phyloP scores from a whole-genome alignment of 2,329 filamentous ascomycete species.

The Fusarium sp. region DNA sequence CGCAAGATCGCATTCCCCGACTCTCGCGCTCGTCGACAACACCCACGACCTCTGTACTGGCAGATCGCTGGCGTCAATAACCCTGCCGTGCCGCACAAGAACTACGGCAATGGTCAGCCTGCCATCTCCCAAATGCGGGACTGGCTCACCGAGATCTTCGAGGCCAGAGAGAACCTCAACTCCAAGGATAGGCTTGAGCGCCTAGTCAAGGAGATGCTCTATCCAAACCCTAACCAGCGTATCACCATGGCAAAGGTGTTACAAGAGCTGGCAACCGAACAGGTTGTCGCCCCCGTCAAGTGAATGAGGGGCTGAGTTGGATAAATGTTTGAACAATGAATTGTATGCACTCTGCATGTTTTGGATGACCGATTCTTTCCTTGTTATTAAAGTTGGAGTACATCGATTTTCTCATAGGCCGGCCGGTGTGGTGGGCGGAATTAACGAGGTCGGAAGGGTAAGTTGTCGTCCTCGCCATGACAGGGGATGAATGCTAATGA shows the following conservation, averaged over 20 bases:
- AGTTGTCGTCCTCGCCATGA: constrained; percentile 4
- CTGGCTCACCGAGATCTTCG: constrained; percentile 63
- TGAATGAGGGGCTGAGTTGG: constrained; percentile 11
- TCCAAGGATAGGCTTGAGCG: constrained; percentile 58
- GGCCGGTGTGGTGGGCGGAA: constrained; percentile 9
- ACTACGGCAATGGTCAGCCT: constrained; percentile 49
- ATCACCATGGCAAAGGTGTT: constrained; percentile 63
- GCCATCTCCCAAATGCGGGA: constrained; percentile 63
- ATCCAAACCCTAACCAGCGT: constrained; percentile 58
- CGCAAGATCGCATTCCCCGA: constrained; percentile 64
- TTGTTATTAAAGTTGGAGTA: constrained; percentile 22
- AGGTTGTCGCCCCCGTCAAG: constrained; percentile 19
- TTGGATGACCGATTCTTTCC: constrained; percentile 21
- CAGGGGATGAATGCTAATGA: constrained; percentile 16
- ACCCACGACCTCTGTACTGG: constrained; percentile 64
- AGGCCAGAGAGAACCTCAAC: constrained; percentile 57
- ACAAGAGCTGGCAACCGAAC: constrained; percentile 52
- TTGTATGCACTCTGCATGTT: constrained; percentile 9
- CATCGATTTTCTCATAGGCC: constrained; percentile 17
- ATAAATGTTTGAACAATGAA: constrained; percentile 17
- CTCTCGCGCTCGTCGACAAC: constrained; percentile 55
- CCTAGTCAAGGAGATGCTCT: constrained; percentile 62
- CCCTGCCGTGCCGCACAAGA: constrained; percentile 44
- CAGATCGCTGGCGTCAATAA: constrained; percentile 64
- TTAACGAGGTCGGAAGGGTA: constrained; percentile 33